phyloP scores from a whole-genome alignment of 2,329 filamentous ascomycete genomes.

The Clonostachys rosea region DNA sequence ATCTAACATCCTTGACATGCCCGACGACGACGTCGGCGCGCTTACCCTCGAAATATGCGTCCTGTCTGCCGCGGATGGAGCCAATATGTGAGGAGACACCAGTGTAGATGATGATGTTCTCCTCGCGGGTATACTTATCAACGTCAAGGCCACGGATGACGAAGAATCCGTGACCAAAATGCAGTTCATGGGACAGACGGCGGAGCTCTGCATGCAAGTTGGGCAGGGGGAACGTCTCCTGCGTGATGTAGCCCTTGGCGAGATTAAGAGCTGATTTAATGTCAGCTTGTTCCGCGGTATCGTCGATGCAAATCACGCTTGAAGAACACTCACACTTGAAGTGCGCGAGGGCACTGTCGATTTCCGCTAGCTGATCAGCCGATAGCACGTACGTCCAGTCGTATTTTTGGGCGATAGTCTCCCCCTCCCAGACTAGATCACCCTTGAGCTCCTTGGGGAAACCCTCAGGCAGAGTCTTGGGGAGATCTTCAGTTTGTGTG shows the following conservation, averaged over 20 bases:
- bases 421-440: constrained; percentile 53
- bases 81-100: constrained; percentile 57
- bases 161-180: constrained; percentile 55
- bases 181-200: constrained; percentile 46
- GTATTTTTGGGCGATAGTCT: constrained; percentile 37
- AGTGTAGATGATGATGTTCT: constrained; percentile 55
- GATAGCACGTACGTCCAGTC: constrained; percentile 49
- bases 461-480: constrained; percentile 35
- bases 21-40: constrained; percentile 46
- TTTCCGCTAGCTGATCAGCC: constrained; percentile 40
- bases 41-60: constrained; percentile 36
- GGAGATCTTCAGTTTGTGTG: constrained; percentile 29
- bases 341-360: constrained; percentile 32
- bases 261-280: constrained; percentile 8
- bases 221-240: constrained; percentile 51
- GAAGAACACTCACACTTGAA: constrained; percentile 29
- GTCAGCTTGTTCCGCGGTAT: not conserved
- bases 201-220: constrained; percentile 43
- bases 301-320: not conserved
- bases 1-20: constrained; percentile 58
- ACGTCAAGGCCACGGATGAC: constrained; percentile 55
- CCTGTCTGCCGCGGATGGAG: constrained; percentile 45
- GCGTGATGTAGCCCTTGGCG: constrained; percentile 33
- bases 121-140: constrained; percentile 45
- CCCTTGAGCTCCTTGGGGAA: constrained; percentile 44